Evolutionary conservation across 2,329 filamentous ascomycete genomes (phyloP), one percentile per base, ranked within the genome.

Genomic region (Ceratocystis lukuohia): DNA sequence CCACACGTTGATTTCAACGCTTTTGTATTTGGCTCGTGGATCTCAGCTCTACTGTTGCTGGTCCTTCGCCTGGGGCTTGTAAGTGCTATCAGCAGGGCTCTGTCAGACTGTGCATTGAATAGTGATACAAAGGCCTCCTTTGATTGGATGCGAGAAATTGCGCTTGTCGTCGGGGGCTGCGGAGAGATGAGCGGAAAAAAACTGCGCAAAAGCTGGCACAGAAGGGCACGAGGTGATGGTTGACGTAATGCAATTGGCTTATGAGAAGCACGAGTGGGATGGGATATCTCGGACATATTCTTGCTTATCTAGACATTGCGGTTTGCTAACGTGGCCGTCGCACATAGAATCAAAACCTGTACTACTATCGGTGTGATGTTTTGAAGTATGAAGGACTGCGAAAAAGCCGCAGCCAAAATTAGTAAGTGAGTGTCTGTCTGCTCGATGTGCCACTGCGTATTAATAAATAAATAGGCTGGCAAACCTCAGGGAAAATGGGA

Each of bases 161-260:
- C 83, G 1, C 74, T 86, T 44, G 77, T 86, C 10, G 85, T 84
- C 0, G 84, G 84, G 1, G 84, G 84, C 1, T 81, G 80, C 61
- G 79, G 80, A 66, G 84, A 84, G 0, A 85, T 87, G 71, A 84
- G 84, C 8, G 79, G 77, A 64, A 74, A 77, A 74, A 77, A 8
- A 77, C 84, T 1, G 82, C 82, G 2, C 74, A 77, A 64, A 71
- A 81, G 66, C 75, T 87, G 20, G 80, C 79, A 0, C 77, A 79
- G 69, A 75, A 73, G 66, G 80, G 78, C 0, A 78, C 83, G 67
- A 84, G 41, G 80, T 80, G 0, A 80, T 86, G 5, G 70, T 86
- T 1, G 84, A 87, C 74, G 75, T 84, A 17, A 77, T 81, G 69
- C 74, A 76, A 5, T 72, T 80, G 71, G 79, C 76, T 17, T 80